Evolutionary conservation across 73 alveolate genomes (phyloP).

Genomic region (Loxodes magnus): DNA sequence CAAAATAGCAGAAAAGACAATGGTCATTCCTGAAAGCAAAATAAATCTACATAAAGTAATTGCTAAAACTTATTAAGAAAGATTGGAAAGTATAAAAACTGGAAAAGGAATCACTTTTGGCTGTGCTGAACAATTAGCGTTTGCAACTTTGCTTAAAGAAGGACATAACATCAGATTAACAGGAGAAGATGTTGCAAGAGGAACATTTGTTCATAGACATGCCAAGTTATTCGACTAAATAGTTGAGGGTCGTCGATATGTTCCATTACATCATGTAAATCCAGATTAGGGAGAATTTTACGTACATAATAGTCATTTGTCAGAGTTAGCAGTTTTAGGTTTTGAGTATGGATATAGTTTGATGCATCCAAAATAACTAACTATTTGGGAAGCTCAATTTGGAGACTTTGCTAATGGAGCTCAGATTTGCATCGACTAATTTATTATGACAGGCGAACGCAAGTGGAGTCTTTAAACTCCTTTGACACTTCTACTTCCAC

Average conservation of each 20-base stretch:
- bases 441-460: conserved; percentile 68
- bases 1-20: conserved; percentile 48
- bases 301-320: conserved; percentile 28
- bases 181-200: conserved; percentile 82
- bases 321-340: conserved; percentile 72
- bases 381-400: conserved; percentile 84
- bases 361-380: conserved; percentile 65
- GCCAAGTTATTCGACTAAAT: conserved; percentile 20
- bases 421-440: conserved; percentile 75
- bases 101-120: conserved; percentile 63
- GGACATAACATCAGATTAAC: conserved; percentile 69
- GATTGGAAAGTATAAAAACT: conserved; percentile 29
- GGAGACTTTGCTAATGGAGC: conserved; percentile 95
- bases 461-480: conserved; percentile 72
- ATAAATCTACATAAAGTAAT: conserved; percentile 51
- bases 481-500: conserved; percentile 62
- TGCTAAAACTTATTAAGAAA: conserved; percentile 41
- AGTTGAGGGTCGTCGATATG: not conserved
- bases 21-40: conserved; percentile 37
- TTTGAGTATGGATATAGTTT: conserved; percentile 81
- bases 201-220: conserved; percentile 81
- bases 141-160: conserved; percentile 59
- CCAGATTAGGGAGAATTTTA: conserved; percentile 29
- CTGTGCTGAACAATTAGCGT: conserved; percentile 78
- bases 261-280: not conserved